phyloP scores from a whole-genome alignment of 2,329 filamentous ascomycete genomes.

The Phialocephala subalpina region DNA sequence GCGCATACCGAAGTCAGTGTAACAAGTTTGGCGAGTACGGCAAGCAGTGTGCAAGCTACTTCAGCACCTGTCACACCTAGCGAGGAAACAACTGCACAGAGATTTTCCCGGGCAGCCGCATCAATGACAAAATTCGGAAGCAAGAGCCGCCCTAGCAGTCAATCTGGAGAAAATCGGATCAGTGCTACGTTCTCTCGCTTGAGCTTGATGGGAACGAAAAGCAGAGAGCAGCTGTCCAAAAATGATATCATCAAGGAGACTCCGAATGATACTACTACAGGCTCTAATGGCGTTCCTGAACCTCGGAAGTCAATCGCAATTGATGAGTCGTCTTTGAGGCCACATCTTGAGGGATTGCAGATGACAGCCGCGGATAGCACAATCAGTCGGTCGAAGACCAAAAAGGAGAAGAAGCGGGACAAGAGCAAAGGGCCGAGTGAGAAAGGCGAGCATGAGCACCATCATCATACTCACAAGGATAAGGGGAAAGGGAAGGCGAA shows the following conservation, averaged over 20 bases:
- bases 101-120: conserved; percentile 65
- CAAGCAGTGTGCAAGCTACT: conserved; percentile 49
- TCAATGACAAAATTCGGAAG: conserved; percentile 56
- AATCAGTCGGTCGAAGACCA: conserved; percentile 29
- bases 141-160: conserved; percentile 64
- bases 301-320: conserved; percentile 22
- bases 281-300: conserved; percentile 22
- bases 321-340: conserved; percentile 26
- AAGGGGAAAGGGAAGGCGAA: conserved; percentile 41
- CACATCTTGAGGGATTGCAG: conserved; percentile 23
- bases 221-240: conserved; percentile 39
- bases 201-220: conserved; percentile 35
- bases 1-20: conserved; percentile 51
- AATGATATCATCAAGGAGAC: not conserved
- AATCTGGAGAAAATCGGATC: conserved; percentile 64
- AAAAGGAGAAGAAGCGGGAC: conserved; percentile 38
- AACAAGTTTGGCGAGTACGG: conserved; percentile 45
- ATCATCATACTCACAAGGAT: conserved; percentile 35
- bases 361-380: not conserved
- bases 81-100: conserved; percentile 62
- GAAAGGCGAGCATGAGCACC: conserved; percentile 34
- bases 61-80: conserved; percentile 54
- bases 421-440: conserved; percentile 38
- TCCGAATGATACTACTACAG: not conserved
- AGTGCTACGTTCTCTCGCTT: conserved; percentile 63